phyloP scores from a whole-genome alignment of 2,329 filamentous ascomycete genomes.

The Botrytis byssoidea region DNA sequence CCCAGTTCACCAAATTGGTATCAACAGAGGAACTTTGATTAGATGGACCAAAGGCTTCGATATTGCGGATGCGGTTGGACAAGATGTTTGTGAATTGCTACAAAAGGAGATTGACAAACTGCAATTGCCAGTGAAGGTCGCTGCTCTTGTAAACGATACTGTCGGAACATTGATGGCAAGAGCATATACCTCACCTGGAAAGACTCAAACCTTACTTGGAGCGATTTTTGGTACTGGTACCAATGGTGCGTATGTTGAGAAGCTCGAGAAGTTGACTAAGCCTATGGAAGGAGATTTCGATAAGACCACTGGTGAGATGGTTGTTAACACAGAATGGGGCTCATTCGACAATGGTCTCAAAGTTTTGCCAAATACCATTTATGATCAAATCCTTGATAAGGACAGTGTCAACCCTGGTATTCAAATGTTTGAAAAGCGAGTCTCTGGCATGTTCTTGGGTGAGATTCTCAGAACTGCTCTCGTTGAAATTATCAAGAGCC shows the following conservation, averaged over 20 bases:
- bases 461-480: constrained; percentile 84
- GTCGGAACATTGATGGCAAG: constrained; percentile 97
- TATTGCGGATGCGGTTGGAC: constrained; percentile 88
- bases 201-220: constrained; percentile 83
- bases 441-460: constrained; percentile 97
- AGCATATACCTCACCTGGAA: constrained; percentile 88
- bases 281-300: constrained; percentile 69
- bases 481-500: constrained; percentile 67
- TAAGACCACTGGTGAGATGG: constrained; percentile 84
- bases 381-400: constrained; percentile 75
- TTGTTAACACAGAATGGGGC: constrained; percentile 98
- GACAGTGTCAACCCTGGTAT: constrained; percentile 87
- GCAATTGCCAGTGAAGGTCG: constrained; percentile 85
- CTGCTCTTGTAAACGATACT: constrained; percentile 94
- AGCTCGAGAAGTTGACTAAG: constrained; percentile 82
- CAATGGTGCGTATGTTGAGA: constrained; percentile 96
- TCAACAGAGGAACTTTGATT: constrained; percentile 92
- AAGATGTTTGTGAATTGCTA: constrained; percentile 89
- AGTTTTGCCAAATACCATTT: constrained; percentile 81
- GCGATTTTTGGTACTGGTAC: constrained; percentile 97
- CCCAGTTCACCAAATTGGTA: constrained; percentile 88
- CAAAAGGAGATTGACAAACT: constrained; percentile 87
- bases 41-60: constrained; percentile 99
- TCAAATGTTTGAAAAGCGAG: constrained; percentile 98
- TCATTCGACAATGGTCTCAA: constrained; percentile 94